phyloP scores from a whole-genome alignment of 257 asterid genomes.

The Gentiana macrophylla region DNA sequence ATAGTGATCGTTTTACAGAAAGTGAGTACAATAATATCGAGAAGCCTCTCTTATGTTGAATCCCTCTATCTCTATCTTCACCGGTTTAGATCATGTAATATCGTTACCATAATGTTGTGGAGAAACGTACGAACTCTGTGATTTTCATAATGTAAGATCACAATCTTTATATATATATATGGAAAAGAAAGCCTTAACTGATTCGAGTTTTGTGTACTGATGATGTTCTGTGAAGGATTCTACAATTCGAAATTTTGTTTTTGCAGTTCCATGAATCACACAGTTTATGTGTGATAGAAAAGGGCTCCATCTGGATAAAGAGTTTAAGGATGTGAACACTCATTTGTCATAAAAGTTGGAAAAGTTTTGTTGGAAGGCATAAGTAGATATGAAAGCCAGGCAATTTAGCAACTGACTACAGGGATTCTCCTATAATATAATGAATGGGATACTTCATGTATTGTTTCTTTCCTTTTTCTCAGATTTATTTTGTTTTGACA shows the following conservation, averaged over 20 bases:
- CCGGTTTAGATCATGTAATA: neutral
- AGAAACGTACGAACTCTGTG: neutral
- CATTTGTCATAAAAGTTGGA: too few relatives aligned
- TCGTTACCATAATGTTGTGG: neutral
- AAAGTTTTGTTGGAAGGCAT: too few relatives aligned
- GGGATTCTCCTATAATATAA: too few relatives aligned
- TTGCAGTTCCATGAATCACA: slow-evolving; percentile 16
- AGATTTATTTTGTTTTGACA: too few relatives aligned
- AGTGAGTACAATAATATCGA: slow-evolving; percentile 50
- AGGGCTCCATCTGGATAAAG: slow-evolving; percentile 1
- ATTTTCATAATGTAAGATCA: neutral
- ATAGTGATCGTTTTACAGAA: slow-evolving; percentile 11
- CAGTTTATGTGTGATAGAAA: neutral
- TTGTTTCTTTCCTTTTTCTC: too few relatives aligned
- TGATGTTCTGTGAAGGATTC: neutral
- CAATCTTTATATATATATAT: too few relatives aligned
- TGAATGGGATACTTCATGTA: too few relatives aligned
- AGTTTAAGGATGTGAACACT: too few relatives aligned
- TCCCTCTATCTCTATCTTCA: neutral
- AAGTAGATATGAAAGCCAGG: too few relatives aligned
- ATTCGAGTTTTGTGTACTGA: neutral
- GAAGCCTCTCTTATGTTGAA: slow-evolving; percentile 67
- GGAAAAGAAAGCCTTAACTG: neutral
- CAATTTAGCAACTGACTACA: too few relatives aligned
- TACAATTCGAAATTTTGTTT: slow-evolving; percentile 8